phyloP scores from a whole-genome alignment of 1,139 yeast species.

The Yamadazyma triangularis region DNA sequence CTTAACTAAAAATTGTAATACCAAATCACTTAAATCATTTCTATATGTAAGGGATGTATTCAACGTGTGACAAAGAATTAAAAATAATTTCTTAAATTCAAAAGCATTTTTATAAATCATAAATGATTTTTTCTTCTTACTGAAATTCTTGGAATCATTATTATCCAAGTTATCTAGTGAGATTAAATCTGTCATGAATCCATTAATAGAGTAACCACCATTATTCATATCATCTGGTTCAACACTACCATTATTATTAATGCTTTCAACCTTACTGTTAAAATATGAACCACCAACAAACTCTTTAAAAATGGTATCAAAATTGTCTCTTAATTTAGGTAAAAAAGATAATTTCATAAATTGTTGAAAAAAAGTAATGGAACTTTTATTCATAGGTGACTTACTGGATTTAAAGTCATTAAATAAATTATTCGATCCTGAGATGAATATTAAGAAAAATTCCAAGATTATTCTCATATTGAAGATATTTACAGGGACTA shows the following conservation, averaged over 20 bases:
- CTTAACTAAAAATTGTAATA: conserved; percentile 30
- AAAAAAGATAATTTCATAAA: conserved; percentile 65
- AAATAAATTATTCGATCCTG: conserved; percentile 39
- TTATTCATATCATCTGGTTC: background rate
- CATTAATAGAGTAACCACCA: conserved; percentile 5
- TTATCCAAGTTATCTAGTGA: background rate
- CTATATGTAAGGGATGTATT: conserved; percentile 61
- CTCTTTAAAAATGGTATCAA: conserved; percentile 33
- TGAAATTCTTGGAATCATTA: conserved; percentile 1
- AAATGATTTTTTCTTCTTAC: conserved; percentile 1
- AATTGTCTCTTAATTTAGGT: conserved; percentile 57
- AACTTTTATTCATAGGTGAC: conserved; percentile 16
- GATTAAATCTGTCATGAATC: conserved; percentile 5
- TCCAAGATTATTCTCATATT: conserved; percentile 76
- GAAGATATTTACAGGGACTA: conserved; percentile 73
- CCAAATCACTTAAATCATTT: conserved; percentile 44
- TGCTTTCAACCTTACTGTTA: background rate
- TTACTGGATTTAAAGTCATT: conserved; percentile 9
- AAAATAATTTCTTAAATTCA: conserved; percentile 50
- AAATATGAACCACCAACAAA: conserved; percentile 20
- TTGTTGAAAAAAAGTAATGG: conserved; percentile 51
- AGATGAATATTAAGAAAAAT: conserved; percentile 53
- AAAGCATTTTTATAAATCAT: conserved; percentile 45
- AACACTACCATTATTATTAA: background rate
- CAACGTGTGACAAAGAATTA: conserved; percentile 47